Base-by-base conservation (phyloP, 768 basidiomycete species). In the Mycena galopus region DNA sequence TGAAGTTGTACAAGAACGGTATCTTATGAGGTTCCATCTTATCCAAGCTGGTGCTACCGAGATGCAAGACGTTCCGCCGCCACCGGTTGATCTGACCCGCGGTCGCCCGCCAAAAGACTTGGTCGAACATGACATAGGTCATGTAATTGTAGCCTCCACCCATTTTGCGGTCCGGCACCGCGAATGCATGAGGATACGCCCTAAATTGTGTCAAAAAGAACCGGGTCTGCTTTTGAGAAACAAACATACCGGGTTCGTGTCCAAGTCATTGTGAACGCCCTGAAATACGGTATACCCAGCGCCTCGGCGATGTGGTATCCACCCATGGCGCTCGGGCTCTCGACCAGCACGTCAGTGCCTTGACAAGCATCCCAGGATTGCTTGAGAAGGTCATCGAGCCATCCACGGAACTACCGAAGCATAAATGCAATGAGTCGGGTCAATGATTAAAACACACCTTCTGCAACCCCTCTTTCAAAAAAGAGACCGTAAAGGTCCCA, bases 221-320 rank as follows among this genome's bases (percentile, higher is more conserved):
- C 60, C 71, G 29, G 78, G 76, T 39, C 39, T 32, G 12, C 5
- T 4, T 30, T 12, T n/a, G 30, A 9, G n/a, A n/a, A 64, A 53
- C 39, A 47, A n/a, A 58, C 77, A 39, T 72, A 89, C 93, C 96
- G 89, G 30, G 97, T 99, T 64, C 97, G 89, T 16, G 95, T 93
- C 97, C 97, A 99, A 0, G 95, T 95, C 98, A 98, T 99, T 0
- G 97, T 97, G 80, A 98, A 98, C 10, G 96, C 96, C 69, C 96
- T 87, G 83, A 93, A 99, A 81, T 97, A 99, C 1, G 97, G 97
- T 44, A 99, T 96, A 27, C 85, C 87, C 17, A 99, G 86, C 2
- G 96, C 97, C 79, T 99, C 97, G 30, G 97, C 98, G 64, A 99
- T 97, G 78, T 99, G 97, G 73, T 94, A 94, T 12, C 97, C 97